Evolutionary conservation across 441 rosid genomes (phyloP).

Genomic region (Corymbia citriodora): DNA sequence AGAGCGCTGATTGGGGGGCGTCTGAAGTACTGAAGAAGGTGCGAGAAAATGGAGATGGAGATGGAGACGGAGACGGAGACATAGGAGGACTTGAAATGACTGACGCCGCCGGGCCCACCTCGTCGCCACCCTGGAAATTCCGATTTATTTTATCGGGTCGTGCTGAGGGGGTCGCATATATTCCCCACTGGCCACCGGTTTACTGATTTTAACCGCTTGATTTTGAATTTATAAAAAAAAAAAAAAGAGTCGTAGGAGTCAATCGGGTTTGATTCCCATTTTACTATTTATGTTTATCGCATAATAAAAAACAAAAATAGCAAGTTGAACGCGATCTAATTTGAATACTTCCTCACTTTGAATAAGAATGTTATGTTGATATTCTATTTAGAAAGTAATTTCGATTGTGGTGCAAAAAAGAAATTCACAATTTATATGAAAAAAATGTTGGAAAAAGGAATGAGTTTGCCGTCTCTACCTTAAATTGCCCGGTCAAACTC

Average conservation of each 20-base stretch:
- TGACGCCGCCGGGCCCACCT: slow-evolving; percentile 37
- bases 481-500: neutral
- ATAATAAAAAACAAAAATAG: neutral
- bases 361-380: neutral
- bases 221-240: neutral
- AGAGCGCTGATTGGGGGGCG: neutral
- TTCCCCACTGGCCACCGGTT: neutral
- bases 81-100: slow-evolving; percentile 3
- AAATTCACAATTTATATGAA: neutral
- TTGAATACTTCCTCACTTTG: neutral
- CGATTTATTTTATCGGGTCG: neutral
- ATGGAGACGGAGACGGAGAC: neutral
- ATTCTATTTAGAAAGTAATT: neutral
- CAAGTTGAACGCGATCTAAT: neutral
- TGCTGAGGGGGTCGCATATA: too few species aligned
- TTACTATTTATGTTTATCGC: neutral
- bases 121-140: neutral
- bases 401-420: rapidly evolving
- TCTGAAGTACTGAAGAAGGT: neutral
- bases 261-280: neutral
- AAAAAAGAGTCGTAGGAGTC: neutral
- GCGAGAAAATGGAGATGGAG: neutral
- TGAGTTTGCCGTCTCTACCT: too few species aligned
- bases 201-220: neutral
- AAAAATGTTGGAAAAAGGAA: neutral